Conservation (phyloP, 2,329 filamentous ascomycete species). For the Ascocoryne sarcoides region DNA sequence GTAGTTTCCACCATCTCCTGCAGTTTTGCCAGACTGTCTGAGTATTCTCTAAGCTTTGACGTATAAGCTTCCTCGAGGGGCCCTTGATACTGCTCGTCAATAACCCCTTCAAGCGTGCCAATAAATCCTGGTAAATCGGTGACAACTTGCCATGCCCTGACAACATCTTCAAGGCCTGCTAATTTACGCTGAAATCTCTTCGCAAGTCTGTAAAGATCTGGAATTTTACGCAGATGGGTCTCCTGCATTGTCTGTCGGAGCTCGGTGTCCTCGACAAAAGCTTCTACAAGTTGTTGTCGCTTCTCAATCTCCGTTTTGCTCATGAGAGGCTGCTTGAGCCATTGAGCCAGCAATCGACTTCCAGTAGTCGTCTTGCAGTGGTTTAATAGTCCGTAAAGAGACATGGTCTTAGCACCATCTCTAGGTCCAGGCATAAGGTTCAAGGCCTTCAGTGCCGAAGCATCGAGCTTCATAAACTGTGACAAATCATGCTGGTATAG, state of each 20-base stretch:
- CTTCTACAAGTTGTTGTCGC: conserved; percentile 88
- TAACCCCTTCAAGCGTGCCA: conserved; percentile 79
- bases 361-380: conserved; percentile 96
- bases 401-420: conserved; percentile 97
- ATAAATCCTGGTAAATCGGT: conserved; percentile 89
- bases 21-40: conserved; percentile 71
- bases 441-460: conserved; percentile 83
- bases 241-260: conserved; percentile 94
- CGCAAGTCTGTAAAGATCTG: conserved; percentile 84
- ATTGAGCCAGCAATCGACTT: conserved; percentile 82
- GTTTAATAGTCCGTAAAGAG: conserved; percentile 84
- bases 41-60: conserved; percentile 66
- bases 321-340: conserved; percentile 98
- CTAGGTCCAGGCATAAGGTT: conserved; percentile 95
- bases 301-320: conserved; percentile 79
- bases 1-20: conserved; percentile 99
- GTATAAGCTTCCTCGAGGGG: conserved; percentile 84
- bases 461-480: conserved; percentile 97
- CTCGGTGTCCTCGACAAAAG: conserved; percentile 88
- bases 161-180: conserved; percentile 91
- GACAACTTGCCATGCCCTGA: conserved; percentile 87
- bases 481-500: conserved; percentile 95
- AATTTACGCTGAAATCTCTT: conserved; percentile 91
- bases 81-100: conserved; percentile 88
- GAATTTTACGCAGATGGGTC: conserved; percentile 85